Evolutionary conservation across 495 filamentous ascomycete genomes (phyloP).

Genomic region (Aspergillus leporis): DNA sequence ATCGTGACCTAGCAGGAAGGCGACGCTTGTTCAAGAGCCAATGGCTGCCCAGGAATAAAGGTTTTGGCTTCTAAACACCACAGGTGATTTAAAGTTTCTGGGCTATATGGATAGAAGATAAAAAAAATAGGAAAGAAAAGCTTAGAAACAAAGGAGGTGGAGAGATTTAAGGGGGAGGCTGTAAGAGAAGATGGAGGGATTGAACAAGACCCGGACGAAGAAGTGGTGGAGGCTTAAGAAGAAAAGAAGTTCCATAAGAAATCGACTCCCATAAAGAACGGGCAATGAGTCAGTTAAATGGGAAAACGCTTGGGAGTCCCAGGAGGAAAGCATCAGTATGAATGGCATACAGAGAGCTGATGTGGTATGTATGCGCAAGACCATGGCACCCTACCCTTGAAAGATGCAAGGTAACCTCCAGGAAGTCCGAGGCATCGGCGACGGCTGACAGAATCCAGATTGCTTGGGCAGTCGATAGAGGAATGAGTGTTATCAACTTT

Average conservation of each 20-base stretch:
- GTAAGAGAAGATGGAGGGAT: neutral
- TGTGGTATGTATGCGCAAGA: conserved; percentile 17
- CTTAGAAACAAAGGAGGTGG: neutral
- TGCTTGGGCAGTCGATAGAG: conserved; percentile 3
- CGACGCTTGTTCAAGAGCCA: neutral
- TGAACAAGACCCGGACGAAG: neutral
- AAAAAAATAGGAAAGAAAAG: neutral
- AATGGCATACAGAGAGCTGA: conserved; percentile 8
- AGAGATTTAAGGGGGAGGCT: neutral
- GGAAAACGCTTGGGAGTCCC: neutral
- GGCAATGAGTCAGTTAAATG: conserved; percentile 15
- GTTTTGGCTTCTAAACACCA: neutral
- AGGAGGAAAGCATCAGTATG: conserved; percentile 5
- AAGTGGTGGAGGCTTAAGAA: neutral
- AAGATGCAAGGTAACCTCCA: conserved; percentile 25
- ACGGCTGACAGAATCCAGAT: conserved; percentile 2
- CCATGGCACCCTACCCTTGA: conserved; percentile 16
- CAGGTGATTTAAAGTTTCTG: neutral
- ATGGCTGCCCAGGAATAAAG: neutral
- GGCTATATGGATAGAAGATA: neutral
- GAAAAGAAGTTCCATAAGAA: neutral
- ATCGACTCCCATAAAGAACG: neutral
- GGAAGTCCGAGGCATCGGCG: conserved; percentile 6
- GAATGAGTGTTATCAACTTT: neutral
- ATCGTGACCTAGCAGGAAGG: neutral